Evolutionary conservation across 2,329 filamentous ascomycete species (phyloP).

Genomic region (Ophiostoma sp.): DNA sequence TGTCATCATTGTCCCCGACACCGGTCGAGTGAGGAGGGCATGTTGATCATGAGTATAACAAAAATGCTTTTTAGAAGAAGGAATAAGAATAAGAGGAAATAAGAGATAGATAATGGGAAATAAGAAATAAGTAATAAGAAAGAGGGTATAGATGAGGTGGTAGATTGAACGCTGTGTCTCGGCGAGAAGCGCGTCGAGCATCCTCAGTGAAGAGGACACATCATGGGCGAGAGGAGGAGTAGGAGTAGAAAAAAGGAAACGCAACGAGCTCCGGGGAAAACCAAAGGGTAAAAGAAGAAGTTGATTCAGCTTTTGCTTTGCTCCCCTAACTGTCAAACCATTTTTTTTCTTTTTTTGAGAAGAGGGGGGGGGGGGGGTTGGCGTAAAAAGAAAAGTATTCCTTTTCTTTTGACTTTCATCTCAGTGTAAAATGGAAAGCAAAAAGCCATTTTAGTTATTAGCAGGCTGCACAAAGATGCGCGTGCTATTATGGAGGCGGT

Average conservation of each 20-base stretch:
- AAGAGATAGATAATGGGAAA: background rate
- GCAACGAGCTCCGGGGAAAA: slow-evolving; percentile 12
- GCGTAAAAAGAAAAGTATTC: slow-evolving; percentile 10
- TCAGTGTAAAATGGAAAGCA: background rate
- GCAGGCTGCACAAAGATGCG: background rate
- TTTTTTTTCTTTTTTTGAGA: background rate
- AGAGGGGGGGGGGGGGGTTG: background rate
- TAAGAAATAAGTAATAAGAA: background rate
- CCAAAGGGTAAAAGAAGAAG: background rate
- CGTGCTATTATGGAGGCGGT: slow-evolving; percentile 14
- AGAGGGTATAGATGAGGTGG: background rate
- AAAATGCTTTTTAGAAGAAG: slow-evolving; percentile 21
- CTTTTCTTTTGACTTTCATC: background rate
- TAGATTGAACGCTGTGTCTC: background rate
- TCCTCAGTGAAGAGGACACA: slow-evolving; percentile 7
- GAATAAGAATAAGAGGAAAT: background rate
- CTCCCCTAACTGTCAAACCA: slow-evolving; percentile 16
- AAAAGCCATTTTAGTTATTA: slow-evolving; percentile 10
- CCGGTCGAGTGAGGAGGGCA: background rate
- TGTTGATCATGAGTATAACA: slow-evolving; percentile 25
- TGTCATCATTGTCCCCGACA: slow-evolving; percentile 22
- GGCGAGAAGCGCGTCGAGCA: background rate
- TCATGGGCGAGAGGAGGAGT: background rate
- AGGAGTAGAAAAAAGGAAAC: slow-evolving; percentile 3
- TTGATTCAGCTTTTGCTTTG: slow-evolving; percentile 8